Base-by-base conservation (phyloP, 73 alveolate species). In the Blepharisma stoltei region DNA sequence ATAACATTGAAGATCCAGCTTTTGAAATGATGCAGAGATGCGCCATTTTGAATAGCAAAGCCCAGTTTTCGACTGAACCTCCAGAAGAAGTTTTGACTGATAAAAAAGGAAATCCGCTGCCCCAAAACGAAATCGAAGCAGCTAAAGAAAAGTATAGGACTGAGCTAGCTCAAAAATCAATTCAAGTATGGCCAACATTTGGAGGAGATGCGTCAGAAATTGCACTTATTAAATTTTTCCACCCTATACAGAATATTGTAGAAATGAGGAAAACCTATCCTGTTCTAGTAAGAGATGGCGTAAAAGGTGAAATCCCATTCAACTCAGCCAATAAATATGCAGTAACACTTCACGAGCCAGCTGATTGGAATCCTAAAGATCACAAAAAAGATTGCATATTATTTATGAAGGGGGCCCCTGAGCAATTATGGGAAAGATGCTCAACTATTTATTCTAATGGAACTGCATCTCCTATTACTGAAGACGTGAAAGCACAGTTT, bases 201-300 rank as follows among this genome's bases (percentile, higher is more conserved):
- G 79, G 71, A 20, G 97, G 98, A 6, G 97, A 90, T 90, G 98
- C 97, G 6, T 86, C 95, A 65, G 99, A 95, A 80, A 80, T 91
- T 65, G 99, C 98, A 48, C 83, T 95, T 18, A 90, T 95, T 54
- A 95, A 92, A 77, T 95, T 95, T 89, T 83, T 93, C 60, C 90
- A 95, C 60, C 95, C 96, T 0, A 90, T 94, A 50, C 77, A 83
- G 41, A 90, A 85, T 46, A 68, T 94, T 43, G 76, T 48, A 6
- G 71, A 77, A 8, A 47, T 27, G 47, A 94, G 98, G 85, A 6
- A 45, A 53, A 70, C 44, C 4, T 41, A 54, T 55, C 79, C 80
- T 23, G 89, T 89, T 54, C 84, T 71, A 76, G 38, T 60, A 9
- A 60, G 73, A 25, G 73, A 25, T 14, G 73, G 73, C 18, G 14